A percentile compares a stretch with the other conserved stretches of the same genome.
Conservation (phyloP, 106 monocot species). For the Dioscorea zingiberensis region DNA sequence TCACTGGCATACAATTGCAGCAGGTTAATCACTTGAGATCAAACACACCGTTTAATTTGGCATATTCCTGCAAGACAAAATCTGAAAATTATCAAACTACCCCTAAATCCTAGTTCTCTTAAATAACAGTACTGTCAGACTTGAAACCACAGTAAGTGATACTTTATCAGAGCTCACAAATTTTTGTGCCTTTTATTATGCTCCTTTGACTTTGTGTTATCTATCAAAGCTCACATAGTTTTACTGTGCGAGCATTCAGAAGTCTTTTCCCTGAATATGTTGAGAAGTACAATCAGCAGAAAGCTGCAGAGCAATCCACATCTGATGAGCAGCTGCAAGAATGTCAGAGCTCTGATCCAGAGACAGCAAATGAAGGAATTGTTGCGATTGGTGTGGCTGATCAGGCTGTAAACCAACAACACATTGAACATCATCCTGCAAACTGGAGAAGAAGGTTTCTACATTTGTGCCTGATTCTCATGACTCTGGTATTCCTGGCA, state of each 20-base stretch:
- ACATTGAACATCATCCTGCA: slow-evolving; percentile 26
- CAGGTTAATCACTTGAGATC: slow-evolving; percentile 28
- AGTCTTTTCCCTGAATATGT: slow-evolving; percentile 90
- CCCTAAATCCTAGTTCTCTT: too few relatives aligned
- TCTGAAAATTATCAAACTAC: too few relatives aligned
- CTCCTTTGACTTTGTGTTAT: too few relatives aligned
- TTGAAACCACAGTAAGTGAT: not conserved
- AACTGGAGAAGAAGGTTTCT: slow-evolving; percentile 49
- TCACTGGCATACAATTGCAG: slow-evolving; percentile 97
- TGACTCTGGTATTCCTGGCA: slow-evolving; percentile 45
- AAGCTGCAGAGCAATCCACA: slow-evolving; percentile 14
- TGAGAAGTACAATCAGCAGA: slow-evolving; percentile 59
- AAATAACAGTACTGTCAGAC: too few relatives aligned
- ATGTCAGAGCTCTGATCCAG: slow-evolving; percentile 5
- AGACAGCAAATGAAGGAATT: not conserved
- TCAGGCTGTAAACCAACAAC: slow-evolving; percentile 3
- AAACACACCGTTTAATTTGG: not conserved
- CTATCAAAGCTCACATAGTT: too few relatives aligned
- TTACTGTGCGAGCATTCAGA: slow-evolving; percentile 70
- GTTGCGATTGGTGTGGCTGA: slow-evolving; percentile 1
- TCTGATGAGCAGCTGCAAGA: slow-evolving; percentile 5
- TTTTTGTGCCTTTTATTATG: not conserved
- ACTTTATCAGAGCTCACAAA: not conserved
- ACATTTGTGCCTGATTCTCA: slow-evolving; percentile 60
- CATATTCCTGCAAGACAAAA: too few relatives aligned